Evolutionary conservation across 1,284 basidiomycete genomes (phyloP).

Genomic region (Singerocomus rubriflavus): DNA sequence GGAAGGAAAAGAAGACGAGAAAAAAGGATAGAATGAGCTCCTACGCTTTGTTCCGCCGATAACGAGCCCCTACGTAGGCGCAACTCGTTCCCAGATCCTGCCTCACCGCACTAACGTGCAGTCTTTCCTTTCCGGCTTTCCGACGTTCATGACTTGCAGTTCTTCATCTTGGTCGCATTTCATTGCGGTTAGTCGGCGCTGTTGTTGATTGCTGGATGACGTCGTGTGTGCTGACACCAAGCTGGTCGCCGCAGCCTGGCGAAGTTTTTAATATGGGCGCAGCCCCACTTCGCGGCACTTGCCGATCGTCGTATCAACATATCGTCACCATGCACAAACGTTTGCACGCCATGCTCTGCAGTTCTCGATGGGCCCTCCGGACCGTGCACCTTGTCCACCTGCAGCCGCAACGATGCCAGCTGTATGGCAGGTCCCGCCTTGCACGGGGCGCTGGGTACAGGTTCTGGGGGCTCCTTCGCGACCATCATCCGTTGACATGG

Average conservation of each 20-base stretch:
- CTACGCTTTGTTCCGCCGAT: slow-evolving; percentile 21
- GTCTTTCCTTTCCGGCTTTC: not conserved
- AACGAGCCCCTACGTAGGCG: slow-evolving; percentile 3
- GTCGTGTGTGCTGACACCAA: not conserved
- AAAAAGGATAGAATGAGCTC: no score
- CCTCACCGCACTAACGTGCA: slow-evolving; percentile 8
- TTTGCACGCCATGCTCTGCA: slow-evolving; percentile 6
- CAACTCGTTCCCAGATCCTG: slow-evolving; percentile 4
- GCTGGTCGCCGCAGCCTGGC: slow-evolving; percentile 22
- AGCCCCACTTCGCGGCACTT: not conserved
- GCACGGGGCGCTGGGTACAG: slow-evolving; percentile 8
- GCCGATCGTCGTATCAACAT: slow-evolving; percentile 7
- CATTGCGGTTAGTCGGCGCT: slow-evolving; percentile 5
- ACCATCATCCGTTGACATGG: slow-evolving; percentile 2
- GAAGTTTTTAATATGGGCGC: slow-evolving; percentile 7
- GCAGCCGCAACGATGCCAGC: not conserved
- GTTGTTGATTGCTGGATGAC: not conserved
- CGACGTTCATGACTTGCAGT: slow-evolving; percentile 7
- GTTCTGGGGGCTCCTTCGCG: not conserved
- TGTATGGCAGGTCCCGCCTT: slow-evolving; percentile 1
- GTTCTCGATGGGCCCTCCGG: slow-evolving; percentile 1
- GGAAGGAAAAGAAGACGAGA: no score
- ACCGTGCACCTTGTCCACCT: not conserved
- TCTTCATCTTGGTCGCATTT: slow-evolving; percentile 2
- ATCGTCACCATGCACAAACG: not conserved